These are phyloP conservation scores for Phytophthora podocarpi DNA, from an alignment of 352 stramenopile species.

Conservation along the genomic window DNA sequence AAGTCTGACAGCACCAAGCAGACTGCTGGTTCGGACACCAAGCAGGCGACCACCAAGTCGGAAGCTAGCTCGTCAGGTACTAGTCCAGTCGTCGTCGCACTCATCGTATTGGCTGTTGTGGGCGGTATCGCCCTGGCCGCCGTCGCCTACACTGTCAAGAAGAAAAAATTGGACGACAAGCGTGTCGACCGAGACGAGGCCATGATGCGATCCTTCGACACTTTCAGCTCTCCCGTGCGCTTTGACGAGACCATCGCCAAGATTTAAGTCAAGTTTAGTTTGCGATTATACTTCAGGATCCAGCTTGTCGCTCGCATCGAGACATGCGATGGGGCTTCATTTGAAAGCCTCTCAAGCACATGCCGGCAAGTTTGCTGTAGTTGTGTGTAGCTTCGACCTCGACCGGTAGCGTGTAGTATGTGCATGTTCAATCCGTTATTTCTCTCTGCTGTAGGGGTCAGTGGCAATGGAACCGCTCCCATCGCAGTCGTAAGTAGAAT, in stretches of 20 bases:
- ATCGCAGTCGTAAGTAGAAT: conserved; percentile 19
- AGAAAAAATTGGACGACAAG: conserved; percentile 40
- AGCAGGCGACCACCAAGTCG: conserved; percentile 33
- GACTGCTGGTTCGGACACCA: conserved; percentile 13
- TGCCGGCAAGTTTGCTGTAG: background rate
- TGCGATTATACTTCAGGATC: conserved; percentile 1
- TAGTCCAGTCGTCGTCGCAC: conserved; percentile 31
- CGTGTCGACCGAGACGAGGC: conserved; percentile 26
- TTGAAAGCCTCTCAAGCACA: background rate
- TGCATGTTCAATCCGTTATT: conserved; percentile 17
- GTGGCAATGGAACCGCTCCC: conserved; percentile 23
- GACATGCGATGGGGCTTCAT: no score
- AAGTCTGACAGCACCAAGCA: conserved; percentile 19
- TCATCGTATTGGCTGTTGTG: conserved; percentile 30
- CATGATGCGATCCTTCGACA: conserved; percentile 34
- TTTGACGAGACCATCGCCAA: conserved; percentile 39
- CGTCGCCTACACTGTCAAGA: conserved; percentile 31
- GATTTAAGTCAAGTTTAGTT: conserved; percentile 27
- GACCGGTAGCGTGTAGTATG: conserved; percentile 11
- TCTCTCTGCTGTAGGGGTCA: conserved; percentile 5
- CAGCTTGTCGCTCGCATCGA: conserved; percentile 1
- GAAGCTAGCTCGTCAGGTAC: conserved; percentile 3
- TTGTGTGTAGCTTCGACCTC: conserved; percentile 2
- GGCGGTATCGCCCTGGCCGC: conserved; percentile 24
- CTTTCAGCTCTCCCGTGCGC: conserved; percentile 29